Evolutionary conservation across 768 basidiomycete species (phyloP).

Genomic region (Phylloporus sp.): DNA sequence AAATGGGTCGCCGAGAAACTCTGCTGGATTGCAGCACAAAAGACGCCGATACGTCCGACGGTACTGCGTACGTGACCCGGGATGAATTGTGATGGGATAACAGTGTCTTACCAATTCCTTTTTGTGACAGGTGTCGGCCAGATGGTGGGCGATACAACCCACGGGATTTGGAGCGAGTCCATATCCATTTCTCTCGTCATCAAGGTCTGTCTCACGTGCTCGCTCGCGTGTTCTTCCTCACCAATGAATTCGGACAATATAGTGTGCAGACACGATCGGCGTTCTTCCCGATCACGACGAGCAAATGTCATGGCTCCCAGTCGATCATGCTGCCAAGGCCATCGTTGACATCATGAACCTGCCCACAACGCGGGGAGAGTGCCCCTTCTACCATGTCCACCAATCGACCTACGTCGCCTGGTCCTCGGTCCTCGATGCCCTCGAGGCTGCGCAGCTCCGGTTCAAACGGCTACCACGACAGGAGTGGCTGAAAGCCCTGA

Average conservation of each 20-base stretch:
- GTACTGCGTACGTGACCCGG: constrained; percentile 17
- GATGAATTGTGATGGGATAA: not conserved
- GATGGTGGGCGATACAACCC: constrained; percentile 47
- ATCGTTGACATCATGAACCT: constrained; percentile 42
- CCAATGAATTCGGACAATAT: not conserved
- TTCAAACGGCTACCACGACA: constrained; percentile 18
- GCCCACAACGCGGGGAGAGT: constrained; percentile 1
- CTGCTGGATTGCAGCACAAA: constrained; percentile 37
- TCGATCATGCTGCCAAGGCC: constrained; percentile 46
- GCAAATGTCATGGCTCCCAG: constrained; percentile 45
- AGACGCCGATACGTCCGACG: constrained; percentile 18
- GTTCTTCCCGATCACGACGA: constrained; percentile 32
- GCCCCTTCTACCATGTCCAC: constrained; percentile 23
- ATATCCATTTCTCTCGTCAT: constrained; percentile 33
- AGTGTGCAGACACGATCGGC: constrained; percentile 40
- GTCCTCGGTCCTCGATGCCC: constrained; percentile 37
- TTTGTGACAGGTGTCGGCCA: constrained; percentile 47
- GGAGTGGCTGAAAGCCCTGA: constrained; percentile 23
- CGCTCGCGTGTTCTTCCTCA: not conserved
- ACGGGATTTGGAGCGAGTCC: constrained; percentile 53
- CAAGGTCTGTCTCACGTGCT: constrained; percentile 22
- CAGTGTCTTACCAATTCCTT: not conserved
- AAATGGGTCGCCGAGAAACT: constrained; percentile 58
- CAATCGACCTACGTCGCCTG: constrained; percentile 27
- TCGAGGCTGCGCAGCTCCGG: constrained; percentile 35